A percentile compares a stretch with the other conserved stretches of the same genome.
These are phyloP conservation scores for Claviceps sp. DNA, from an alignment of 2,329 filamentous ascomycete genomes.

Conservation along the genomic window DNA sequence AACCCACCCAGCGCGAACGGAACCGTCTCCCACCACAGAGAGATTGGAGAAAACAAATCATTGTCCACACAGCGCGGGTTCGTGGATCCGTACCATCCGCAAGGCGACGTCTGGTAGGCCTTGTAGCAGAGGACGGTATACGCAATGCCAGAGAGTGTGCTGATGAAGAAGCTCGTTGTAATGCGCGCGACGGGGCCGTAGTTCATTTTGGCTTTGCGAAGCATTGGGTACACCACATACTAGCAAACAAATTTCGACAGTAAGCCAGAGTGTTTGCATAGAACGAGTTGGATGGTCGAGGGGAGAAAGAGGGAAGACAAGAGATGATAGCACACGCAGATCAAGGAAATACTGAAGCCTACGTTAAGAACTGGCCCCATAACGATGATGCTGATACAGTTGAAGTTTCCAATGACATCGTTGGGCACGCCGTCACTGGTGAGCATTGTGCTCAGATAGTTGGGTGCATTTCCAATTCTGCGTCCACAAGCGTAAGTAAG, in stretches of 20 bases:
- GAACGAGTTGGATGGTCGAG: not conserved
- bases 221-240: slow-evolving; percentile 38
- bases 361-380: slow-evolving; percentile 15
- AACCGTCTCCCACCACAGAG: slow-evolving; percentile 13
- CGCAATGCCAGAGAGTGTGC: slow-evolving; percentile 37
- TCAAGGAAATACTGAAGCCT: not conserved
- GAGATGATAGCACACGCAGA: too few species aligned
- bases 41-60: slow-evolving; percentile 13
- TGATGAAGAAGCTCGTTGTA: slow-evolving; percentile 40
- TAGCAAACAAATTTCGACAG: not conserved
- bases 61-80: slow-evolving; percentile 11
- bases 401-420: slow-evolving; percentile 46
- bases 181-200: slow-evolving; percentile 47
- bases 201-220: slow-evolving; percentile 35
- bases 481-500: not conserved
- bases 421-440: slow-evolving; percentile 40
- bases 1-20: slow-evolving; percentile 16
- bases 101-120: slow-evolving; percentile 43
- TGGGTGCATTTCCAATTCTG: slow-evolving; percentile 21
- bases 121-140: slow-evolving; percentile 42
- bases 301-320: not conserved
- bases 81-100: slow-evolving; percentile 19
- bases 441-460: slow-evolving; percentile 28
- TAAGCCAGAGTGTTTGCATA: too few species aligned
- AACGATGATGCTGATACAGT: slow-evolving; percentile 45